Base-by-base conservation (phyloP, 805 yeast species). In the Starmera caribaea region DNA sequence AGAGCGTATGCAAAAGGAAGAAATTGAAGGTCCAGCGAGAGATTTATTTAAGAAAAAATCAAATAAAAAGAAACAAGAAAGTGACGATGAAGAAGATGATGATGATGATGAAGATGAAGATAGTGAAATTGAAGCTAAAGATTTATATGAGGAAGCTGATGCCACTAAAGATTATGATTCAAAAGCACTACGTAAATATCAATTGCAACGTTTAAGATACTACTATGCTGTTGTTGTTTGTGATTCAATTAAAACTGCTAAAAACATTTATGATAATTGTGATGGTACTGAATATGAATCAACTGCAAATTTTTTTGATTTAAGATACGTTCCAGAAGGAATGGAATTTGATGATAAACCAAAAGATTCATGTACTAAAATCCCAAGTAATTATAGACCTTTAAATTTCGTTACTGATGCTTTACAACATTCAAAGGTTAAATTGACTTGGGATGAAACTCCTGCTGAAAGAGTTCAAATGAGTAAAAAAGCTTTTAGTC, bases 371-470 rank as follows among this genome's bases (percentile, higher is more conserved):
- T 86, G 97, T 62, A 62, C 65, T 16, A 74, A 74, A 45, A 65
- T 88, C 8, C 96, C 97, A 7, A 62, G 77, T 3, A 74, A 74
- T 37, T 92, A 92, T 61, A 79, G 76, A 48, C 98, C 98, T 15
- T 58, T 63, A 16, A 68, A 71, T 9, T 92, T 92, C 59, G 84
- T 85, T 27, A 92, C 98, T 4, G 97, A 86, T 62, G 98, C 98
- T 0, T 69, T 92, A 43, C 96, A 92, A 58, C 96, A 88, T 56
- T 89, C 97, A 13, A 92, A 89, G 54, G 98, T 92, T 37, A 89
- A 86, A 59, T 69, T 92, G 48, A 89, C 97, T 0, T 92, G 98
- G 98, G 98, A 92, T 61, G 97, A 90, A 63, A 94, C 97, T 0
- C 97, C 98, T 7, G 81, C 79, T 42, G 97, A 88, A 53, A 75